Evolutionary conservation across 768 basidiomycete species (phyloP).

Genomic region (Xerocomus spinulosus): DNA sequence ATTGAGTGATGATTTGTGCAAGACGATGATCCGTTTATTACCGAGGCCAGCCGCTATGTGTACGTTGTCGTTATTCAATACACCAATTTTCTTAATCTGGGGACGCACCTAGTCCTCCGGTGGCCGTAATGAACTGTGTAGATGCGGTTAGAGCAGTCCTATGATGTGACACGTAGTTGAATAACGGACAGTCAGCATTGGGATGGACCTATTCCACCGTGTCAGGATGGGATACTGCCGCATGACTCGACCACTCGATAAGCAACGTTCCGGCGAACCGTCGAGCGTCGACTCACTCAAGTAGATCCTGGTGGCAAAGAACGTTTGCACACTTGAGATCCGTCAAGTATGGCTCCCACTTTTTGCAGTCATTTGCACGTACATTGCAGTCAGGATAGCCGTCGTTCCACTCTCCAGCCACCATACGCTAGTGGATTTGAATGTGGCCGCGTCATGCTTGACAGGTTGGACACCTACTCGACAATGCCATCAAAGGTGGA

Average conservation of each 20-base stretch:
- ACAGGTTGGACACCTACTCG: neutral
- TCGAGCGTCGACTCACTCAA: neutral
- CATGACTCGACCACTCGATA: neutral
- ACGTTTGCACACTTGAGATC: conserved; percentile 4
- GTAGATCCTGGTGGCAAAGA: conserved; percentile 6
- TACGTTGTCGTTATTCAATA: neutral
- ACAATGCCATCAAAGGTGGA: neutral
- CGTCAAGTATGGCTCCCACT: neutral
- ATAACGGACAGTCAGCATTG: conserved; percentile 3
- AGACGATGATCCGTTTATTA: neutral
- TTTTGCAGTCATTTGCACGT: neutral
- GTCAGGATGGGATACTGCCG: conserved; percentile 2
- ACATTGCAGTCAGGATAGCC: neutral
- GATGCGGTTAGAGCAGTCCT: neutral
- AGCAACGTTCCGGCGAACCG: neutral
- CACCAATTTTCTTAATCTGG: neutral
- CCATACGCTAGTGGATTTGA: neutral
- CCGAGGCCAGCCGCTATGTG: conserved; percentile 3
- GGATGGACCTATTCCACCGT: neutral
- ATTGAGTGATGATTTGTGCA: neutral
- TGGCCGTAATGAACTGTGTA: neutral
- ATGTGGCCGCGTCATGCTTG: neutral
- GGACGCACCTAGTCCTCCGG: conserved; percentile 3
- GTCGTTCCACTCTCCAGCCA: conserved; percentile 3
- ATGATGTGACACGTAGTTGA: neutral